Percentiles rank a stretch among this genome's conserved stretches.
These are phyloP conservation scores for Umbelopsis sp. DNA, from an alignment of 192 early-diverging fungal genomes.

Conservation along the genomic window DNA sequence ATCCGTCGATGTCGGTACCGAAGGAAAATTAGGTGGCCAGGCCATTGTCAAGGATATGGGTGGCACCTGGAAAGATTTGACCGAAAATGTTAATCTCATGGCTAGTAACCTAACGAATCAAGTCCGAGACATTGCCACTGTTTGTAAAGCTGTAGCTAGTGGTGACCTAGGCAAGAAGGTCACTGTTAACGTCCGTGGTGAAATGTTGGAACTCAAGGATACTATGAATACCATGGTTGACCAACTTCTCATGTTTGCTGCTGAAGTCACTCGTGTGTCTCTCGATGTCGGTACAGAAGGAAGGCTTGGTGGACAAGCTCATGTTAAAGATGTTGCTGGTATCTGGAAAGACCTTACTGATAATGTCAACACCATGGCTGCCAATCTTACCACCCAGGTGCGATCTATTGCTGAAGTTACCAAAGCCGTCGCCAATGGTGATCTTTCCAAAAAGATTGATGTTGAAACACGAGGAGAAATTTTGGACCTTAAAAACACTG, in stretches of 20 bases:
- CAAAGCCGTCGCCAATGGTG: constrained; percentile 61
- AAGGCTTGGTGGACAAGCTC: constrained; percentile 64
- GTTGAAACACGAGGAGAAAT: constrained; percentile 68
- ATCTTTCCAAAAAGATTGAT: constrained; percentile 61
- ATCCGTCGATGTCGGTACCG: constrained; percentile 59
- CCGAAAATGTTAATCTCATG: constrained; percentile 65
- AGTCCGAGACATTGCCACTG: constrained; percentile 61
- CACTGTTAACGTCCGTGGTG: constrained; percentile 56
- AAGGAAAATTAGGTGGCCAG: constrained; percentile 58
- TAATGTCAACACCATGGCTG: constrained; percentile 58
- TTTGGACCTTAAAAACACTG: constrained; percentile 63
- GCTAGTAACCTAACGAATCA: constrained; percentile 56
- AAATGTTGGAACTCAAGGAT: constrained; percentile 63
- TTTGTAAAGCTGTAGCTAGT: constrained; percentile 57
- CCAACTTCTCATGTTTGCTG: constrained; percentile 47
- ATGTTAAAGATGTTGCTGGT: constrained; percentile 41
- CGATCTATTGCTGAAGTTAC: constrained; percentile 65
- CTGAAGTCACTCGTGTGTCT: constrained; percentile 75
- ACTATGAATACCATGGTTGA: constrained; percentile 64
- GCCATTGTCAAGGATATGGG: constrained; percentile 56
- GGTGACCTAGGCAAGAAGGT: constrained; percentile 59
- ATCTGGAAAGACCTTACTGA: constrained; percentile 55
- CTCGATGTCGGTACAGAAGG: constrained; percentile 77
- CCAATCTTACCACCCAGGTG: constrained; percentile 60
- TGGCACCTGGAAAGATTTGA: constrained; percentile 61